A percentile compares a stretch with the other conserved stretches of the same genome.
These are phyloP conservation scores for Globisporangium cylindrosporum DNA, from an alignment of 352 stramenopile species.

Conservation along the genomic window DNA sequence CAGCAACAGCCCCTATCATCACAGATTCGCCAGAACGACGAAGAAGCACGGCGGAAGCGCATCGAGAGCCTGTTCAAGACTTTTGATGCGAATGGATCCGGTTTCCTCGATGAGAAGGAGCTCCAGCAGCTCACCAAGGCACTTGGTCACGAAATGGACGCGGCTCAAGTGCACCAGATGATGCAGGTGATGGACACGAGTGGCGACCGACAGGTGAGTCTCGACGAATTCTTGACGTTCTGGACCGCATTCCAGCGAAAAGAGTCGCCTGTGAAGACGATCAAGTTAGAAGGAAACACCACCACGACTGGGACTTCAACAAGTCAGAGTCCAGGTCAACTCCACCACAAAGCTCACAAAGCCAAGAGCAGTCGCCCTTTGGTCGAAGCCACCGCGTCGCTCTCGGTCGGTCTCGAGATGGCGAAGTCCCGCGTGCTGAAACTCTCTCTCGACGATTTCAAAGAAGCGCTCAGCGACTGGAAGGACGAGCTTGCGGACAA, in stretches of 20 bases:
- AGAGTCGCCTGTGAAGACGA: conserved; percentile 11
- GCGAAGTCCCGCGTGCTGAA: conserved; percentile 47
- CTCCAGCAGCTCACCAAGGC: conserved; percentile 40
- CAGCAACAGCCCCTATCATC: not conserved
- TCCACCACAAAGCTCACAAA: not conserved
- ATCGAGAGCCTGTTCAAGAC: conserved; percentile 50
- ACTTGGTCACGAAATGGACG: conserved; percentile 48
- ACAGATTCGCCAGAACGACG: not conserved
- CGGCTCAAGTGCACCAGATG: conserved; percentile 46
- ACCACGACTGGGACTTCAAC: not conserved
- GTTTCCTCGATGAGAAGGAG: conserved; percentile 51
- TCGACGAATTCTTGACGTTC: conserved; percentile 67
- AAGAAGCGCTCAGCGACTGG: conserved; percentile 47
- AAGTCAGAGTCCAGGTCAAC: not conserved
- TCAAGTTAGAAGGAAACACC: not conserved
- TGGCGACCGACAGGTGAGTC: conserved; percentile 49
- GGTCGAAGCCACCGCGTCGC: conserved; percentile 25
- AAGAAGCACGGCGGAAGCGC: conserved; percentile 25
- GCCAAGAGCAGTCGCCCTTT: not conserved
- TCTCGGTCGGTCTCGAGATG: conserved; percentile 50
- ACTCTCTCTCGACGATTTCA: conserved; percentile 45
- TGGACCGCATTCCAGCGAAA: conserved; percentile 58
- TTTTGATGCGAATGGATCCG: conserved; percentile 56
- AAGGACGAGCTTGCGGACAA: conserved; percentile 48
- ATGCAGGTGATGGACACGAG: conserved; percentile 60